Conservation (phyloP, 208 protist genomes). For the Leishmania tarentolae region DNA sequence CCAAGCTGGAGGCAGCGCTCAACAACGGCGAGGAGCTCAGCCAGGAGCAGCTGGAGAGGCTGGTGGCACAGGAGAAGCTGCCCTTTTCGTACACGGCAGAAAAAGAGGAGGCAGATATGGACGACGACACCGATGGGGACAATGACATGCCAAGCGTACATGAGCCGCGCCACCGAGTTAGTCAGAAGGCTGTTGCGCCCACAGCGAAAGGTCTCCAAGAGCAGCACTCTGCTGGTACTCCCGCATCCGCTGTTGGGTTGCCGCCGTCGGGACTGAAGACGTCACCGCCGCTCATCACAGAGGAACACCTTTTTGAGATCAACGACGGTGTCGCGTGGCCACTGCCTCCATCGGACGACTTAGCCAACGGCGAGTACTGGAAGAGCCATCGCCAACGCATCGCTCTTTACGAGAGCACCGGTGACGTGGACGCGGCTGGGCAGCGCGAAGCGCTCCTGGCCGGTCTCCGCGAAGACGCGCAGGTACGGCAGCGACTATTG, state of each 20-base stretch:
- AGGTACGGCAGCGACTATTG: not conserved
- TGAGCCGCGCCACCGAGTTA: not conserved
- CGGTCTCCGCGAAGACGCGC: conserved; percentile 21
- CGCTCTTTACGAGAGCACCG: conserved; percentile 67
- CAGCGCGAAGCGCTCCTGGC: conserved; percentile 24
- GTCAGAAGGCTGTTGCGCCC: not conserved
- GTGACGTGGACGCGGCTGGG: conserved; percentile 18
- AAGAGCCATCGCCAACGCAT: conserved; percentile 60
- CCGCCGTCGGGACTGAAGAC: conserved; percentile 1
- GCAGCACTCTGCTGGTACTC: not conserved
- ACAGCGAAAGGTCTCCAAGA: not conserved
- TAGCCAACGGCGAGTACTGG: conserved; percentile 72
- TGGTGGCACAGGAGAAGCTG: conserved; percentile 22
- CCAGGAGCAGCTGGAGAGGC: conserved; percentile 26
- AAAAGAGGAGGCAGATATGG: conserved; percentile 8
- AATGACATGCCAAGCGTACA: not conserved
- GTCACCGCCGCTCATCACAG: conserved; percentile 46
- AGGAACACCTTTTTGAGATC: conserved; percentile 83
- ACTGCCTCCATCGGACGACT: conserved; percentile 67
- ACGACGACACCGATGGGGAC: conserved; percentile 6
- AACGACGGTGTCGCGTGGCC: conserved; percentile 80
- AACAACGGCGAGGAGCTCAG: conserved; percentile 31
- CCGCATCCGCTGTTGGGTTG: not conserved
- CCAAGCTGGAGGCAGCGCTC: conserved; percentile 21
- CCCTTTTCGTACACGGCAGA: conserved; percentile 1